Percentiles rank a stretch among this genome's conserved stretches.
Conservation (phyloP, 169 alveolate genomes). For the Cardiosporidium cionae region DNA sequence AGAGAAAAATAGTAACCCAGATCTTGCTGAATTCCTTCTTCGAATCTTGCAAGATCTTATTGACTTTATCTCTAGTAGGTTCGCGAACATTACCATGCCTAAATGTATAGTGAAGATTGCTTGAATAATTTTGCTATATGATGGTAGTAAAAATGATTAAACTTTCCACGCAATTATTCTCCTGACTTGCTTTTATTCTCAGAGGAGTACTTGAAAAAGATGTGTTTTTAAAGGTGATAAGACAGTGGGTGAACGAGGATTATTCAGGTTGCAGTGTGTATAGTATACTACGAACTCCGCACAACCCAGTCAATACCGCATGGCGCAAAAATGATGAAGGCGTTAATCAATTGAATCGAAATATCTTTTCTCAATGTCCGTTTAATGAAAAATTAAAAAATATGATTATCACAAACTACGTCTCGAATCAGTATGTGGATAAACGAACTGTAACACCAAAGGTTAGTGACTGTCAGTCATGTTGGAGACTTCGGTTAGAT, state of each 20-base stretch:
- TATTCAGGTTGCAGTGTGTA: slow-evolving; percentile 1
- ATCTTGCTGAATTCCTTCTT: slow-evolving; percentile 11
- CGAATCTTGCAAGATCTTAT: background rate
- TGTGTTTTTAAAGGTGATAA: background rate
- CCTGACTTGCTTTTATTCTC: background rate
- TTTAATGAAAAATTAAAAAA: too few relatives aligned
- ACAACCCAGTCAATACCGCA: slow-evolving; percentile 4
- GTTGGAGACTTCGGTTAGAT: too few relatives aligned
- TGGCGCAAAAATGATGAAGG: too few relatives aligned
- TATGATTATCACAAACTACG: too few relatives aligned
- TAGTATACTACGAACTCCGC: background rate
- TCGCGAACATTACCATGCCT: background rate
- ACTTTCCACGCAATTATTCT: background rate
- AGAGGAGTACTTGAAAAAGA: slow-evolving; percentile 19
- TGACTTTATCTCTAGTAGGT: background rate
- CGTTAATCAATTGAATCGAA: too few relatives aligned
- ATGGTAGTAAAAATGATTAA: background rate
- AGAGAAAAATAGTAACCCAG: background rate
- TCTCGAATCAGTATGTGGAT: too few relatives aligned
- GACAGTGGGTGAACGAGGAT: background rate
- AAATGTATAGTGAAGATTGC: background rate
- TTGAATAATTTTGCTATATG: background rate
- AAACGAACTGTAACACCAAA: too few relatives aligned
- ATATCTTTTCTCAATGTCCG: too few relatives aligned
- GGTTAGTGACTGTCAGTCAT: too few relatives aligned